Evolutionary conservation across 148 eudicot genomes (phyloP), one percentile per base, ranked within the genome.

Genomic region (Polygonum maritimum): DNA sequence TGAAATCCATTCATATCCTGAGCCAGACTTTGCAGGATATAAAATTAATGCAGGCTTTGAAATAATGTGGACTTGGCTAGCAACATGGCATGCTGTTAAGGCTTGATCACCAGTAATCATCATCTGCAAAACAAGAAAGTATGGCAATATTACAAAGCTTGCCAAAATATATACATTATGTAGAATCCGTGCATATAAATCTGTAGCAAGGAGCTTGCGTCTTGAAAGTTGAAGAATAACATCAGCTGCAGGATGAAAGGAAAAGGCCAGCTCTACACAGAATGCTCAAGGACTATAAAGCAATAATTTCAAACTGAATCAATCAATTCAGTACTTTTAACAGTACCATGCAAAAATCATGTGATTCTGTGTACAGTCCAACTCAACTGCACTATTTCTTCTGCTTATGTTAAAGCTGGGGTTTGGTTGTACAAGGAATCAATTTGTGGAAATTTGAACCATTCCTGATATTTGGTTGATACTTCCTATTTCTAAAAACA

Each of bases 81-180:
- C 98, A 82, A 94, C 98, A 85, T 94, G 98, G 79, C 98, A 90
- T 78, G 98, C 98, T 48, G 98, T 94, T 83, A 94, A 84, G 74
- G 98, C 97, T 86, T 94, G 98, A 82, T 94, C 98, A 49, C 98
- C 98, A 73, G 98, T 94, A 58, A 94, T 94, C 98, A 94, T 94
- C 75, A 89, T 81, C 96, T 91, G 75, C 77, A 78, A 36, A 79
- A 36, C 75, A 40, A 48, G 78, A 36, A 16, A 60, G 12, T 57
- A 21, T 57, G 10, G 9, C 21, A 22, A 33, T 33, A 19, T 57
- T 57, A 57, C 2, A 21, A 21, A 6, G 63, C 33, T 21, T 57
- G 63, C 63, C 11, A 57, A 21, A 21, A 22, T 57, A 21, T n/a
- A 57, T n/a, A 57, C 63, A 57, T 51, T 5, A 51, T 14, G 55